phyloP scores from a whole-genome alignment of 805 yeast genomes.

The Lipomyces chichibuensis region DNA sequence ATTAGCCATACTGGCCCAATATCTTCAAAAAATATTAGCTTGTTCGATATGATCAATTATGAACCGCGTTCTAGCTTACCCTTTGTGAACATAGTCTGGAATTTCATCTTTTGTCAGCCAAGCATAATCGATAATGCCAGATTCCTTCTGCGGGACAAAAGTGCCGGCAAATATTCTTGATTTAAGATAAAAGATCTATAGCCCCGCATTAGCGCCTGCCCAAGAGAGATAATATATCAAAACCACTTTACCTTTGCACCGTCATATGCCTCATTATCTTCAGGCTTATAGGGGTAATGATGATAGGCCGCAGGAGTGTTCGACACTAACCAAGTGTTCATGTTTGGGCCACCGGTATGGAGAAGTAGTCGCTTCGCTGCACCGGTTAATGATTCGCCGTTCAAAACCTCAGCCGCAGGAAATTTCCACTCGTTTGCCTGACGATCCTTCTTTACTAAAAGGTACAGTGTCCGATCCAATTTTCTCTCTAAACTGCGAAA shows the following conservation, averaged over 20 bases:
- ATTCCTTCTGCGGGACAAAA: conserved; percentile 54
- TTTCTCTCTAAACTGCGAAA: conserved; percentile 72
- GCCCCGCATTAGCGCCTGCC: conserved; percentile 14
- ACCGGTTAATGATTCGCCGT: conserved; percentile 60
- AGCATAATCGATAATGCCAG: conserved; percentile 55
- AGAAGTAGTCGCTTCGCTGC: conserved; percentile 77
- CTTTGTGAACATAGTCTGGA: conserved; percentile 52
- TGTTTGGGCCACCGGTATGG: conserved; percentile 67
- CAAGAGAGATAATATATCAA: background rate
- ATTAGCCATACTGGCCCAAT: background rate
- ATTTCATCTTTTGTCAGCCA: conserved; percentile 90
- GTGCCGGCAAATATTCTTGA: conserved; percentile 87
- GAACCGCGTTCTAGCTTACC: conserved; percentile 45
- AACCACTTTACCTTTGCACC: conserved; percentile 25
- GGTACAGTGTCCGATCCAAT: conserved; percentile 76
- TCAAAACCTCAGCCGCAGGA: conserved; percentile 67
- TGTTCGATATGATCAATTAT: background rate
- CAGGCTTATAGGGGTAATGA: conserved; percentile 46
- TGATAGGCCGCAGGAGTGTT: conserved; percentile 79
- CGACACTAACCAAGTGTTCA: conserved; percentile 92
- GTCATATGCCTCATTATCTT: conserved; percentile 8
- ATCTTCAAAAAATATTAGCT: background rate
- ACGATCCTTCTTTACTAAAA: conserved; percentile 56
- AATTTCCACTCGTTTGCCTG: conserved; percentile 61
- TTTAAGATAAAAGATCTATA: conserved; percentile 73